phyloP scores from a whole-genome alignment of 1,139 yeast genomes.

The Sporopachydermia cereana region DNA sequence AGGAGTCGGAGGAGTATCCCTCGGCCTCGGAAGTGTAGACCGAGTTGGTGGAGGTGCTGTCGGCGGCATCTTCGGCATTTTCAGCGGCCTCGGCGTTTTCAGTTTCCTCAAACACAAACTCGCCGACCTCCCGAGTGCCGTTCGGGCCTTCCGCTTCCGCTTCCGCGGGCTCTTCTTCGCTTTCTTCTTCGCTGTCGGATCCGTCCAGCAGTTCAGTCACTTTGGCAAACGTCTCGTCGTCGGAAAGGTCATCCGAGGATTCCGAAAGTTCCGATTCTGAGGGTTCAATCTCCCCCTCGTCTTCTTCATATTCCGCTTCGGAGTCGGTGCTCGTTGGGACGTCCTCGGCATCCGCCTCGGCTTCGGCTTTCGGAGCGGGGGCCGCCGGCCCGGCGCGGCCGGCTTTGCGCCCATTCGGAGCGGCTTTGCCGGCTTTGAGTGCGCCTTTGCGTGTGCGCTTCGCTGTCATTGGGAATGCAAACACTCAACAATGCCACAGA shows the following conservation, averaged over 20 bases:
- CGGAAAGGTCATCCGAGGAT: conserved; percentile 9
- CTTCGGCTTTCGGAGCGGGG: background rate
- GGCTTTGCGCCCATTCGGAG: background rate
- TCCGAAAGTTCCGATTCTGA: conserved; percentile 13
- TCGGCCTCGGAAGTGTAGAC: conserved; percentile 9
- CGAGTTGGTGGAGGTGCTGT: conserved; percentile 7
- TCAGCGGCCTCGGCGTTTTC: conserved; percentile 7
- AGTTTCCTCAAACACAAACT: conserved; percentile 13
- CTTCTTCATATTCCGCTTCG: conserved; percentile 16
- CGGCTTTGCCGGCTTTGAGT: background rate
- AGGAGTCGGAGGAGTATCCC: conserved; percentile 11
- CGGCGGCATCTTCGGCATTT: conserved; percentile 9
- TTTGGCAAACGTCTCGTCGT: conserved; percentile 7
- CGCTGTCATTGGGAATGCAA: background rate
- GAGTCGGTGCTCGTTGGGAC: background rate
- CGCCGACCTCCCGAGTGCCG: conserved; percentile 12
- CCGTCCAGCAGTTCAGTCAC: conserved; percentile 5
- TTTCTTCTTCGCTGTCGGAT: conserved; percentile 10
- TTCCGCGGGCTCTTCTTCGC: conserved; percentile 12
- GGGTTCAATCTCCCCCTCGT: background rate
- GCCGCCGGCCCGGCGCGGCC: background rate
- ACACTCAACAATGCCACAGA: background rate
- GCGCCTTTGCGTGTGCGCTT: background rate
- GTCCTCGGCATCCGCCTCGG: background rate
- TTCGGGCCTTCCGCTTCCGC: conserved; percentile 16